Evolutionary conservation across 805 yeast species (phyloP).

Genomic region (Lipomyces yamadae): DNA sequence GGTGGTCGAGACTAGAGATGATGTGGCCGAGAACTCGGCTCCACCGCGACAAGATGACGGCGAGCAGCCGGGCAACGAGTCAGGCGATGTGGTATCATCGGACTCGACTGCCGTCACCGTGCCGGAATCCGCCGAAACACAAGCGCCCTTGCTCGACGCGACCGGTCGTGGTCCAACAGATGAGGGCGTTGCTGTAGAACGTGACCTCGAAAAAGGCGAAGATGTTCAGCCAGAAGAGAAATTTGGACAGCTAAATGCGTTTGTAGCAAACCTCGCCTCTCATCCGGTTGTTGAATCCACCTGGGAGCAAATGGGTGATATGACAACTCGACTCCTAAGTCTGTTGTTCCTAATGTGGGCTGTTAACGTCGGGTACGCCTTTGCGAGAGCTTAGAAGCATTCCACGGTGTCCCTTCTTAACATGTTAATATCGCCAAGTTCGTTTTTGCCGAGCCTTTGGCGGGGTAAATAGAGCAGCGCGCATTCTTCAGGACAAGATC

Average conservation of each 20-base stretch:
- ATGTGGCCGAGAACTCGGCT: background rate
- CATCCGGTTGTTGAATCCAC: slow-evolving; percentile 19
- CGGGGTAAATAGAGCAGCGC: background rate
- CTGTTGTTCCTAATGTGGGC: slow-evolving; percentile 33
- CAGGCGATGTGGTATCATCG: slow-evolving; percentile 1
- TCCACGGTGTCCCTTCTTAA: background rate
- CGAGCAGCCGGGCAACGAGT: slow-evolving; percentile 5
- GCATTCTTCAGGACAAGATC: no score
- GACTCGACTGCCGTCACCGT: background rate
- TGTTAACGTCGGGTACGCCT: slow-evolving; percentile 24
- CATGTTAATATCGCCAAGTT: no score
- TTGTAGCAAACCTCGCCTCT: slow-evolving; percentile 1
- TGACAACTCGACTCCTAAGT: slow-evolving; percentile 23
- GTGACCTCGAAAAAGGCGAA: slow-evolving; percentile 24
- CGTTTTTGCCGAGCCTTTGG: background rate
- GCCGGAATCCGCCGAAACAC: background rate
- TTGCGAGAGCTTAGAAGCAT: background rate
- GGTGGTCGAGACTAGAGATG: slow-evolving; percentile 2
- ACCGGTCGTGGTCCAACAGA: background rate
- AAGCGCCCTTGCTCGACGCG: background rate
- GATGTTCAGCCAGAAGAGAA: slow-evolving; percentile 8
- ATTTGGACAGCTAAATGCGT: background rate
- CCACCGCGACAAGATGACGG: slow-evolving; percentile 6
- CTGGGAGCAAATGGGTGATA: slow-evolving; percentile 24
- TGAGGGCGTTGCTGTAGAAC: background rate